Evolutionary conservation across 768 basidiomycete genomes (phyloP).

Genomic region (Calocybe gangraenosa): DNA sequence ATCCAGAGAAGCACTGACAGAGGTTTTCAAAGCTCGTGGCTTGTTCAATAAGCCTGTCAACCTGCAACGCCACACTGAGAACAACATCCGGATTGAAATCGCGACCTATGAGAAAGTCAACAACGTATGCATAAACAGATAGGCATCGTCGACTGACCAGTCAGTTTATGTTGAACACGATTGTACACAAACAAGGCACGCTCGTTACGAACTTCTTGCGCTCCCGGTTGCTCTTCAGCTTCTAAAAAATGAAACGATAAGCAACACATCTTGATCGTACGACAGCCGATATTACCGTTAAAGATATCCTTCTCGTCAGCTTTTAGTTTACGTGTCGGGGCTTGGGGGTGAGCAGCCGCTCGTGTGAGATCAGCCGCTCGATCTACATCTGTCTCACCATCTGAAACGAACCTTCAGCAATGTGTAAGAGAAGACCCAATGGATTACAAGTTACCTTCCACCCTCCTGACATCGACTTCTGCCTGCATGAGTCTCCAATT

Average conservation of each 20-base stretch:
- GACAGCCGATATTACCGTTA: constrained; percentile 49
- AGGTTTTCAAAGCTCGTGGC: constrained; percentile 93
- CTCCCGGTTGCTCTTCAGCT: constrained; percentile 49
- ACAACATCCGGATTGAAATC: constrained; percentile 87
- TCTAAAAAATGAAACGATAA: constrained; percentile 19
- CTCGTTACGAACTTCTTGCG: constrained; percentile 87
- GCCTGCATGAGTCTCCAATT: constrained; percentile 93
- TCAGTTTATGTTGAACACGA: constrained; percentile 92
- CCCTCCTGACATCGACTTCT: constrained; percentile 67
- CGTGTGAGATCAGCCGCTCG: constrained; percentile 61
- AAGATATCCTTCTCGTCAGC: constrained; percentile 94
- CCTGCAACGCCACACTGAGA: constrained; percentile 77
- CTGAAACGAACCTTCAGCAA: constrained; percentile 17
- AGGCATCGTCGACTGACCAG: constrained; percentile 43
- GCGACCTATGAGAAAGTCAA: constrained; percentile 46
- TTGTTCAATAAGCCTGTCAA: constrained; percentile 89
- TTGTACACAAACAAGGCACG: constrained; percentile 89
- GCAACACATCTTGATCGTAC: constrained; percentile 12
- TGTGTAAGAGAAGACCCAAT: not conserved
- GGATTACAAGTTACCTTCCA: constrained; percentile 47
- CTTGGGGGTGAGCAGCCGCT: constrained; percentile 72
- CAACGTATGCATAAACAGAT: not conserved
- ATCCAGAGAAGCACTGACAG: constrained; percentile 95
- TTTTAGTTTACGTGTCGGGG: constrained; percentile 74
- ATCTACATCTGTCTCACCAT: constrained; percentile 45